Evolutionary conservation across 2,329 filamentous ascomycete species (phyloP).

Genomic region (Xylaria multiplex): DNA sequence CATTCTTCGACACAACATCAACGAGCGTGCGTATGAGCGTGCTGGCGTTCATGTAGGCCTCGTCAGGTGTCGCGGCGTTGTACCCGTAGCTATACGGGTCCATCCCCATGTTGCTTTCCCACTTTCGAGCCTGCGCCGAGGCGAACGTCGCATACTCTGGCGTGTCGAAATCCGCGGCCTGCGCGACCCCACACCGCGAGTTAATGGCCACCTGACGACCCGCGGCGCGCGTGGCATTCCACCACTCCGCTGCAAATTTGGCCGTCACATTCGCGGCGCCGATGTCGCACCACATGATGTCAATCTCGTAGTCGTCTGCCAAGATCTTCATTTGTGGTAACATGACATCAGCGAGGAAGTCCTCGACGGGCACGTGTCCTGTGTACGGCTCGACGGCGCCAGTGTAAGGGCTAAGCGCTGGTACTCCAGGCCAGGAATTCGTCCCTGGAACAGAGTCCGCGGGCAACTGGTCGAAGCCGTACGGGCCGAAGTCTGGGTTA

Average conservation of each 20-base stretch:
- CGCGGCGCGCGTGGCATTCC: constrained; percentile 51
- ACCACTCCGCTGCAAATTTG: constrained; percentile 55
- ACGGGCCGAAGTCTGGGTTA: constrained; percentile 57
- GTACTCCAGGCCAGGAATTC: constrained; percentile 52
- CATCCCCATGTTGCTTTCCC: constrained; percentile 69
- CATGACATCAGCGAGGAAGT: constrained; percentile 57
- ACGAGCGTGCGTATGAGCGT: constrained; percentile 56
- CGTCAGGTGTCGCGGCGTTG: constrained; percentile 62
- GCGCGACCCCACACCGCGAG: constrained; percentile 64
- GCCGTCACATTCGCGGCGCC: constrained; percentile 56
- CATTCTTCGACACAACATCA: constrained; percentile 48
- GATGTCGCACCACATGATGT: constrained; percentile 63
- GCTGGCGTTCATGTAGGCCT: constrained; percentile 62
- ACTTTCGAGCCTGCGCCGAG: constrained; percentile 63
- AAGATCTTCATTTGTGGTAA: constrained; percentile 59
- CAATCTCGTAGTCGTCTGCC: constrained; percentile 55
- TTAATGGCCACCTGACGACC: constrained; percentile 65
- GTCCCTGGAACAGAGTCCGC: constrained; percentile 41
- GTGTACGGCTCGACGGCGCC: constrained; percentile 55
- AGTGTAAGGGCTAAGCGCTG: constrained; percentile 58
- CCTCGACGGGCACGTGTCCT: constrained; percentile 51
- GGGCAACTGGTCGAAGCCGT: constrained; percentile 54
- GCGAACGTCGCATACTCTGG: constrained; percentile 65
- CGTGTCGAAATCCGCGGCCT: constrained; percentile 65
- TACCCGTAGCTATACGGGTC: constrained; percentile 69